These are phyloP conservation scores for Blastocrithidia nonstop DNA, from an alignment of 208 protist species.

Conservation along the genomic window DNA sequence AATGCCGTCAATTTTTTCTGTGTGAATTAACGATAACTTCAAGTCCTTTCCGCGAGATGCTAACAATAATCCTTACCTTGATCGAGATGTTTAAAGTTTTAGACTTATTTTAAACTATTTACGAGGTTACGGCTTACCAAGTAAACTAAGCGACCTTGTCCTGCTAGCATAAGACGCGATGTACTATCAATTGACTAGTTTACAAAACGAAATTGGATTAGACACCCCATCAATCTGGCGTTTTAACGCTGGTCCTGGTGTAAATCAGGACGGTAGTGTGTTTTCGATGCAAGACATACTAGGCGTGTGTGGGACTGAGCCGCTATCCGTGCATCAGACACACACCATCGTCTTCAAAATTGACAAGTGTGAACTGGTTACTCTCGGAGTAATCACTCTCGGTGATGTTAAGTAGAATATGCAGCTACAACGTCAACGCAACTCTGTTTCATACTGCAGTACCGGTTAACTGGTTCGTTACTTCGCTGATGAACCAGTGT, in stretches of 20 bases:
- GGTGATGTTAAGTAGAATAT: constrained; percentile 20
- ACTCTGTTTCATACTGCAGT: constrained; percentile 60
- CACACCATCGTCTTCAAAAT: constrained; percentile 51
- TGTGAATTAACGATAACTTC: constrained; percentile 55
- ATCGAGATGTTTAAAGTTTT: constrained; percentile 69
- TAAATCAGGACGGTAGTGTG: constrained; percentile 25
- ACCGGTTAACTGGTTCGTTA: constrained; percentile 61
- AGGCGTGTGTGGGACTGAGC: constrained; percentile 47
- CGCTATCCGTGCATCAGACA: constrained; percentile 20
- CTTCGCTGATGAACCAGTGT: constrained; percentile 18
- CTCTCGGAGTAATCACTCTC: constrained; percentile 48
- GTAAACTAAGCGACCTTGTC: constrained; percentile 35
- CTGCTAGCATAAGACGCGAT: constrained; percentile 66
- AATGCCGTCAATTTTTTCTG: constrained; percentile 33
- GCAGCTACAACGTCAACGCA: constrained; percentile 27
- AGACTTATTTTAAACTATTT: constrained; percentile 69
- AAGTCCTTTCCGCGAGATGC: constrained; percentile 44
- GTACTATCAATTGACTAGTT: constrained; percentile 29
- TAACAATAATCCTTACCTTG: constrained; percentile 63
- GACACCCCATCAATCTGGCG: constrained; percentile 31
- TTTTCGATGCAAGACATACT: constrained; percentile 71
- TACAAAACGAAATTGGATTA: constrained; percentile 36
- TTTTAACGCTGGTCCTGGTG: constrained; percentile 59
- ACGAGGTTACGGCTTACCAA: constrained; percentile 64
- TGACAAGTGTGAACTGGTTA: constrained; percentile 60